These are phyloP conservation scores for Trichosanthes cucumerina DNA, from an alignment of 306 rosid genomes.

Conservation along the genomic window DNA sequence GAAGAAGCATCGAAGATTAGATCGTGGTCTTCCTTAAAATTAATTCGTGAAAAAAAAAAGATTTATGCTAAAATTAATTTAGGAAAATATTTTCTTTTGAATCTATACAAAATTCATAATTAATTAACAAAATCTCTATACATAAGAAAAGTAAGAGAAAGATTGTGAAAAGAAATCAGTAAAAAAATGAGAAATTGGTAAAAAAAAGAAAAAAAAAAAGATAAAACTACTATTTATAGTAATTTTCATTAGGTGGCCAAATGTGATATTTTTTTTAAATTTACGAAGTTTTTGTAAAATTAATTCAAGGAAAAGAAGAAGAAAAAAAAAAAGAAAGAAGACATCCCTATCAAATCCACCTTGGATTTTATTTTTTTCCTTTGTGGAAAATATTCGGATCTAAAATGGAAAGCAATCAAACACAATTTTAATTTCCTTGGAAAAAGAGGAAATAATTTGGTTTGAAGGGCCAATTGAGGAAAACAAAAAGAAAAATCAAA, in stretches of 20 bases:
- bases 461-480: neutral
- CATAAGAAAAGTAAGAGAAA: neutral
- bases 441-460: neutral
- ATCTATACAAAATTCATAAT: neutral
- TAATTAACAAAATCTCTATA: neutral
- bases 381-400: neutral
- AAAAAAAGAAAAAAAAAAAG: neutral
- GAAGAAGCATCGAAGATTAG: neutral
- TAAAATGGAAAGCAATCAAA: neutral
- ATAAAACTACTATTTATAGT: neutral
- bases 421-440: neutral
- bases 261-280: neutral
- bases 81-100: neutral
- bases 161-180: neutral
- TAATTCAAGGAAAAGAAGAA: neutral
- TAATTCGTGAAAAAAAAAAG: neutral
- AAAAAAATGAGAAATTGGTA: neutral
- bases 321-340: neutral
- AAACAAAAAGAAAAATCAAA: neutral
- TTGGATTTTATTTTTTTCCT: neutral
- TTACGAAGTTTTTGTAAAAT: neutral
- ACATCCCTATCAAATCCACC: neutral
- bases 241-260: neutral
- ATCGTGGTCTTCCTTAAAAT: neutral
- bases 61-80: neutral